Evolutionary conservation across 345 rosid genomes (phyloP).

Genomic region (Salix caprea): DNA sequence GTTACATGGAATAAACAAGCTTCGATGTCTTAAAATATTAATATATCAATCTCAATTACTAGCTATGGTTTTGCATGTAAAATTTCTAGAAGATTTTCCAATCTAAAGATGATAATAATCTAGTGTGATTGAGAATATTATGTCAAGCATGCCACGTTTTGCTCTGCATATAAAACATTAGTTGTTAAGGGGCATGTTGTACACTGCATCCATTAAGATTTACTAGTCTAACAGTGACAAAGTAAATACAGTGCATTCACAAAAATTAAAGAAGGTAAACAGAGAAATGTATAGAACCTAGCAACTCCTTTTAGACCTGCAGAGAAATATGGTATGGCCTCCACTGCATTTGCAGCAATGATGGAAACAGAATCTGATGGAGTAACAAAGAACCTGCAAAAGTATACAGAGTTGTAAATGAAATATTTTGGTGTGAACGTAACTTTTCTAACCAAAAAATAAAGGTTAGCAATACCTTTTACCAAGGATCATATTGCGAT

Average conservation of each 20-base stretch:
- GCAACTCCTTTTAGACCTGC: slow-evolving; percentile 98
- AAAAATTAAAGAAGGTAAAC: background rate
- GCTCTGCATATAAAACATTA: background rate
- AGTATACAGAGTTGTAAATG: slow-evolving; percentile 9
- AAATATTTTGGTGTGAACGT: background rate
- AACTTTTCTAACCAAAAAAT: background rate
- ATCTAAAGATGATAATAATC: background rate
- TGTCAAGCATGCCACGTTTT: background rate
- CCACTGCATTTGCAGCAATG: slow-evolving; percentile 96
- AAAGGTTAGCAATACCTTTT: slow-evolving; percentile 54
- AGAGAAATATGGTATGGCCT: slow-evolving; percentile 87
- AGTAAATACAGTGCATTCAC: background rate
- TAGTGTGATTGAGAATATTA: background rate
- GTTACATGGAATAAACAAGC: background rate
- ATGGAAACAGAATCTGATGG: slow-evolving; percentile 99
- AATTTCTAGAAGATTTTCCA: background rate
- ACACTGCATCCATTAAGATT: background rate
- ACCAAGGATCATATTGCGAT: slow-evolving; percentile 98
- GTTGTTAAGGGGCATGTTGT: background rate
- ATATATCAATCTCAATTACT: background rate
- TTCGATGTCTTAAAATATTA: background rate
- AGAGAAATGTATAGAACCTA: slow-evolving; percentile 43
- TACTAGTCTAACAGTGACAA: background rate
- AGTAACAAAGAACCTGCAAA: slow-evolving; percentile 87
- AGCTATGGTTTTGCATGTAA: background rate